Evolutionary conservation across 169 alveolate genomes (phyloP).

Genomic region (Plasmodium coatneyi): DNA sequence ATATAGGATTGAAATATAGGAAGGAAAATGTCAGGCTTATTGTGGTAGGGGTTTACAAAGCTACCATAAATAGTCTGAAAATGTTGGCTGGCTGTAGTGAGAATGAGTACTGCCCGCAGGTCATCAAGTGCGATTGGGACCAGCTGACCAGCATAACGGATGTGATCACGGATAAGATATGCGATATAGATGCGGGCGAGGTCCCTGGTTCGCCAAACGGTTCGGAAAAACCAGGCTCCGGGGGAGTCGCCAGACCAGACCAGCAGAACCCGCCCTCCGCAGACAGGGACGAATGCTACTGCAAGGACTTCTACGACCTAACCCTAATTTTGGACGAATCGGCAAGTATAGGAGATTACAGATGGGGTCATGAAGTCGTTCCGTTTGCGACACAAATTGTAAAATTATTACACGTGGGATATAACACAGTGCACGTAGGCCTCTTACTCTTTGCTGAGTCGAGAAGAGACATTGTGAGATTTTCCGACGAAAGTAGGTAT

Average conservation of each 20-base stretch:
- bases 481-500: conserved; percentile 37
- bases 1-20: conserved; percentile 49
- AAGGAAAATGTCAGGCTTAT: conserved; percentile 32
- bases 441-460: conserved; percentile 43
- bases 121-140: conserved; percentile 40
- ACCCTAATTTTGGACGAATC: conserved; percentile 68
- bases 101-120: conserved; percentile 38
- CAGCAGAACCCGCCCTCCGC: conserved; percentile 3
- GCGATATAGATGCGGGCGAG: conserved; percentile 30
- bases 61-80: conserved; percentile 17
- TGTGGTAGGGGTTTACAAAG: conserved; percentile 59
- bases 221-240: neutral
- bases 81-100: conserved; percentile 33
- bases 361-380: conserved; percentile 54
- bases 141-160: conserved; percentile 36
- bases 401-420: conserved; percentile 23
- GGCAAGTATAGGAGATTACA: conserved; percentile 51
- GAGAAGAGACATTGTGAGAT: conserved; percentile 44
- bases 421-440: conserved; percentile 30
- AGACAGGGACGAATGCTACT: conserved; percentile 39
- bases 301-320: conserved; percentile 56
- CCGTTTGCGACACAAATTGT: conserved; percentile 51
- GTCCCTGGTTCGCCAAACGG: neutral
- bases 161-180: conserved; percentile 52
- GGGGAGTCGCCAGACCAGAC: neutral